Evolutionary conservation across 139 green algal genomes (phyloP), one percentile per base, ranked within the genome.

Genomic region (Ettlia oleoabundans): DNA sequence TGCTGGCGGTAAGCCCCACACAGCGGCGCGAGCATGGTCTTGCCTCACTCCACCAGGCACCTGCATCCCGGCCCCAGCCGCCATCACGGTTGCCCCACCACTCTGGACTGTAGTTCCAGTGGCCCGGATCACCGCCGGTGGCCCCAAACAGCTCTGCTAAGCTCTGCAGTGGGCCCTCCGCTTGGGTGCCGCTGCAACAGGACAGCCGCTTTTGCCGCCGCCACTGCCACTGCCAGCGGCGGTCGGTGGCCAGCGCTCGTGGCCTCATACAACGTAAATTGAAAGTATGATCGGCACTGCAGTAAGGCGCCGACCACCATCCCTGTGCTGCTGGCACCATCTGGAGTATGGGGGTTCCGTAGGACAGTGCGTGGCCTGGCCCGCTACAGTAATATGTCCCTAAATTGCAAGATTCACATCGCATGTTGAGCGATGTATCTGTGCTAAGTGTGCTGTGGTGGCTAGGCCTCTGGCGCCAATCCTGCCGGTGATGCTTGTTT

Each of bases 11-110:
- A n/a, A n/a, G n/a, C n/a, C n/a, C n/a, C n/a, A n/a, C n/a, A n/a
- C n/a, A n/a, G n/a, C n/a, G n/a, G n/a, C n/a, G n/a, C n/a, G n/a
- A n/a, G n/a, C n/a, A n/a, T n/a, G n/a, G n/a, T n/a, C n/a, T n/a
- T n/a, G n/a, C n/a, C n/a, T n/a, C n/a, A n/a, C n/a, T n/a, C n/a
- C n/a, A n/a, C n/a, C n/a, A n/a, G n/a, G n/a, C n/a, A n/a, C n/a
- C 90, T 6, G 63, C 38, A 30, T 84, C 76, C 7, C 70, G 68
- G 18, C 89, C 90, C 89, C 87, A 93, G 41, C 89, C 87, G 52
- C 69, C 89, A 33, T 43, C 82, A 62, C 93, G 89, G 37, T 70
- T 89, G n/a, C 90, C 90, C 42, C 52, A 94, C 90, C 90, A 80
- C 73, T 80, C 75, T 18, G 90, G 89, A 9, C 62, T 84, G 63